Evolutionary conservation across 2,329 filamentous ascomycete species (phyloP), one percentile per base, ranked within the genome.

Genomic region (Beauveria caledonica): DNA sequence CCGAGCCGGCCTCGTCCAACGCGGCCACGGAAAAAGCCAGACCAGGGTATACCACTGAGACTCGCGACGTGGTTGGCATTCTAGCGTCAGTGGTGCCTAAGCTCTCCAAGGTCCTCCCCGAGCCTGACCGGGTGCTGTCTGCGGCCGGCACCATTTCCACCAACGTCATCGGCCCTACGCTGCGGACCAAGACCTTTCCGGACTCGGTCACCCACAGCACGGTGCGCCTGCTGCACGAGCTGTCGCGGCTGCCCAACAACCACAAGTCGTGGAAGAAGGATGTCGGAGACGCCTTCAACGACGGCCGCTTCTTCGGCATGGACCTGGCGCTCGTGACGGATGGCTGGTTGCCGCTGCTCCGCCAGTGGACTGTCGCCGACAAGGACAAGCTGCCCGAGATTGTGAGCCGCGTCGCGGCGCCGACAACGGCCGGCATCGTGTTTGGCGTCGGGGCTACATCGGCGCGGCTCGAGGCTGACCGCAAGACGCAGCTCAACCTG

Each of bases 381-480:
- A 97, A 96, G 74, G 92, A 97, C 60, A 86, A 89, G 51, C 82
- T 99, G 74, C 78, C 86, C 0, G 94, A 99, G 63, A 78, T 97
- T 4, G 75, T 97, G 9, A 80, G 83, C 42, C 87, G 91, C 21
- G 83, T 99, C 63, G 86, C 86, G 6, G 84, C 92, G 4, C 94
- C 94, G 6, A 91, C 92, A 1, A 93, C 92, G 15, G 94, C 95
- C 0, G 94, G 94, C 9, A 95, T 99, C 66, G 93, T 99, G 71
- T 99, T 99, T 69, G 94, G 94, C n/a, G 94, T 99, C 0, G 95
- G 95, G 11, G 94, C 94, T 7, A 92, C 90, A 23, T 95, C 92
- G 48, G 94, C 94, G 40, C 83, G 94, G 62, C 83, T 95, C n/a
- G 94, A 99, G 74, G 92, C 95, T 6, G 94, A 99, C 73, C 87